These are phyloP conservation scores for Starmerella stellata DNA, from an alignment of 805 yeast genomes.

Conservation along the genomic window DNA sequence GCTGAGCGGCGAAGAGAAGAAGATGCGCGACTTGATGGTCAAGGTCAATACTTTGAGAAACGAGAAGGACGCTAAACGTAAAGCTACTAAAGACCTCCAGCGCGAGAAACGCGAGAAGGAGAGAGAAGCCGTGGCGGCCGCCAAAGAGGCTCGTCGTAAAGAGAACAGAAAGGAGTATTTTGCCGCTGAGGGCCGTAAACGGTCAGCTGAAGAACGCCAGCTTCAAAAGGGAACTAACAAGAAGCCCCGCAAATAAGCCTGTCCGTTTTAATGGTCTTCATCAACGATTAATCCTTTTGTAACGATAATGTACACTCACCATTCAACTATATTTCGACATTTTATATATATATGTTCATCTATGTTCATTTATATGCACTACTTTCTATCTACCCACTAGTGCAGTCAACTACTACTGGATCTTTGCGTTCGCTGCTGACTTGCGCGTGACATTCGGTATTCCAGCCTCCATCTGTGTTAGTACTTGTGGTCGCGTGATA, in stretches of 20 bases:
- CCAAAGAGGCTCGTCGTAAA: slow-evolving; percentile 53
- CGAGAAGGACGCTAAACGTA: slow-evolving; percentile 66
- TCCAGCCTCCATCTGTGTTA: too few relatives aligned
- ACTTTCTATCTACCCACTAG: too few relatives aligned
- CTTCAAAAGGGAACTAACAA: slow-evolving; percentile 4
- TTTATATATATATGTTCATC: too few relatives aligned
- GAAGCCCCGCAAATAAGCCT: neutral
- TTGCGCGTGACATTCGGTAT: too few relatives aligned
- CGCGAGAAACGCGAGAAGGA: slow-evolving; percentile 58
- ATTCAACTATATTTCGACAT: too few relatives aligned
- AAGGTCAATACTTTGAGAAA: slow-evolving; percentile 69
- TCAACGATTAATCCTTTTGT: too few relatives aligned
- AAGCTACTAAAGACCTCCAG: slow-evolving; percentile 53
- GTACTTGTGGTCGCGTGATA: too few relatives aligned
- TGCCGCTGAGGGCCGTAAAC: slow-evolving; percentile 22
- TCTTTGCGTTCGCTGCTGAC: too few relatives aligned
- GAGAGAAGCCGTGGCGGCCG: slow-evolving; percentile 55
- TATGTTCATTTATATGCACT: too few relatives aligned
- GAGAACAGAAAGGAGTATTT: slow-evolving; percentile 80
- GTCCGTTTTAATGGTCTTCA: too few relatives aligned
- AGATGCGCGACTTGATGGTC: slow-evolving; percentile 74
- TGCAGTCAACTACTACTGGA: too few relatives aligned
- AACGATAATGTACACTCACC: too few relatives aligned
- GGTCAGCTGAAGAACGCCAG: slow-evolving; percentile 12
- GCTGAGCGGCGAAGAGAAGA: slow-evolving; percentile 79